Percentiles rank a stretch among this genome's conserved stretches.
Conservation (phyloP, 2,329 filamentous ascomycete species). For the Neopestalotiopsis clavispora region DNA sequence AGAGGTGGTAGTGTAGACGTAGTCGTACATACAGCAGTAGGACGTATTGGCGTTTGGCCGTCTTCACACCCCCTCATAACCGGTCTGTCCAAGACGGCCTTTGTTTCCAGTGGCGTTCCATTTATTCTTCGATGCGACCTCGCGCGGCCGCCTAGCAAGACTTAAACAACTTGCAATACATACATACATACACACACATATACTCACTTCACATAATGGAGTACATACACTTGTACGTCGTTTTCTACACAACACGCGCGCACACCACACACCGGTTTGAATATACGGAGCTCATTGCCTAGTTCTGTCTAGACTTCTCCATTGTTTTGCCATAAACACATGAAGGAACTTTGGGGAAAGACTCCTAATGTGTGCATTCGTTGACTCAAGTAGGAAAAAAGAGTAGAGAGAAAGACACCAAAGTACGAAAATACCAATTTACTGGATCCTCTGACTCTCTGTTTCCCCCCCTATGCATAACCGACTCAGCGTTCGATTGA, state of each 20-base stretch:
- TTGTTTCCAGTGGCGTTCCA: constrained; percentile 19
- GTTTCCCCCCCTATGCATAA: not conserved
- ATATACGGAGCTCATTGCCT: not conserved
- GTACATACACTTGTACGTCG: not conserved
- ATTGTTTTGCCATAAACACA: not conserved
- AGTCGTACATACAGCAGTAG: not conserved
- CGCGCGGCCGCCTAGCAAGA: constrained; percentile 9
- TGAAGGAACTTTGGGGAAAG: too few species aligned
- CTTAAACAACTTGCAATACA: not conserved
- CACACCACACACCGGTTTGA: not conserved
- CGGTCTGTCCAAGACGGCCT: constrained; percentile 9
- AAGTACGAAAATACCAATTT: not conserved
- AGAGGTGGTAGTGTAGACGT: not conserved
- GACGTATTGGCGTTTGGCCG: not conserved
- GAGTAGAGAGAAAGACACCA: not conserved
- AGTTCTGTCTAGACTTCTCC: not conserved
- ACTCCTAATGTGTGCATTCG: too few species aligned
- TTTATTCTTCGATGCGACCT: constrained; percentile 1
- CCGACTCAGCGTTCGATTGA: not conserved
- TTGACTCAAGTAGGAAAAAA: too few species aligned
- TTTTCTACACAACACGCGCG: not conserved
- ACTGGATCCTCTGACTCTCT: not conserved
- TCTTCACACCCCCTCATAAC: not conserved
- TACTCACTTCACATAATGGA: not conserved
- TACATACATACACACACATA: not conserved